Evolutionary conservation across 2,329 filamentous ascomycete species (phyloP).

Genomic region (Pyricularia grisea): DNA sequence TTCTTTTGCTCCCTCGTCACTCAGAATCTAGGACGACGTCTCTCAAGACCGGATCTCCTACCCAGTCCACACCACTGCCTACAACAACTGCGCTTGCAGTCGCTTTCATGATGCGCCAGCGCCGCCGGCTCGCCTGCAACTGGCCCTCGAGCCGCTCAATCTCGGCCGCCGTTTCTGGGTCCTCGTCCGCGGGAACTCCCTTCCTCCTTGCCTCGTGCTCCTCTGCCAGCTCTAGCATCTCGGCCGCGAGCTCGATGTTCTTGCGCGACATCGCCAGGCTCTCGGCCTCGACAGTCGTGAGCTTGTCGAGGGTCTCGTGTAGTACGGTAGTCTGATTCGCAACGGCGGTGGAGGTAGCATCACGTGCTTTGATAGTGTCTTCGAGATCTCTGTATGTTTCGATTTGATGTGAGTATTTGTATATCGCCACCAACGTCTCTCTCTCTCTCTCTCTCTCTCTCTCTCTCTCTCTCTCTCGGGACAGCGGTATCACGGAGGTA

Average conservation of each 20-base stretch:
- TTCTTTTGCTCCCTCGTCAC: neutral
- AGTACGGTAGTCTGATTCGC: constrained; percentile 48
- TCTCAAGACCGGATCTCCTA: constrained; percentile 54
- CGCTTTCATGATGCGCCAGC: constrained; percentile 68
- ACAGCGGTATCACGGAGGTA: neutral
- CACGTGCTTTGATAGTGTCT: constrained; percentile 56
- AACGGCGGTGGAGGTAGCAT: constrained; percentile 54
- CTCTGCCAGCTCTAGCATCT: constrained; percentile 54
- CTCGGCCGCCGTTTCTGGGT: constrained; percentile 38
- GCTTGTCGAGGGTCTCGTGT: constrained; percentile 37
- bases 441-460: neutral
- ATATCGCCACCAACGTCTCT: neutral
- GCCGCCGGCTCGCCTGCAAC: constrained; percentile 52
- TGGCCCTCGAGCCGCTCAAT: constrained; percentile 49
- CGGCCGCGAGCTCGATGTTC: constrained; percentile 54
- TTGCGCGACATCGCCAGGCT: constrained; percentile 43
- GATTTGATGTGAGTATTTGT: constrained; percentile 4
- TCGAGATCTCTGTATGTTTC: constrained; percentile 49
- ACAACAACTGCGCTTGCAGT: constrained; percentile 70
- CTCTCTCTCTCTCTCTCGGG: neutral
- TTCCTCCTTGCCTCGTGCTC: constrained; percentile 42
- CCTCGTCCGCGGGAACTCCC: constrained; percentile 34
- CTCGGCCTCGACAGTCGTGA: constrained; percentile 49
- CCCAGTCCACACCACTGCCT: constrained; percentile 79
- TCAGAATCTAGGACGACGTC: constrained; percentile 65